Base-by-base conservation (phyloP, 2,329 filamentous ascomycete species). In the Massarina eburnea region DNA sequence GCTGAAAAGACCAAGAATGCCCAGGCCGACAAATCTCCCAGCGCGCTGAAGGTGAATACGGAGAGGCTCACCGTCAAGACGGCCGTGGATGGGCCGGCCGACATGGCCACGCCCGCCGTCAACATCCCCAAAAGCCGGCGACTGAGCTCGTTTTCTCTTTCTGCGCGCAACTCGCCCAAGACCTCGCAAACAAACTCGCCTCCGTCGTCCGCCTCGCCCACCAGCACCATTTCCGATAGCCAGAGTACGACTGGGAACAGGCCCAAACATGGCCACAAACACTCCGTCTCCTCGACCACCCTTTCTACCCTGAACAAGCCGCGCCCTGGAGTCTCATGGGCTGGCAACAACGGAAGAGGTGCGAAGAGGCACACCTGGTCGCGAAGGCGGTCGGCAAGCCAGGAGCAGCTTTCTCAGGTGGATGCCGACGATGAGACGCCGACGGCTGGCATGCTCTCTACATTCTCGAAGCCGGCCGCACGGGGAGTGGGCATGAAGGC, bases 401-500 rank as follows among this genome's bases (percentile, higher is more conserved):
- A 64, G 17, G 69, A 73, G 29, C 55, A 61, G 15, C 52, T 71
- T 4, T 59, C 65, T 10, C 58, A 52, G 12, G 24, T 54, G 8
- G 47, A 52, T 5, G 57, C 55, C 20, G 58, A 66, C 17, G 58
- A 66, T 9, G 54, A 62, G n/a, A 56, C 49, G 36, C 56, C 61
- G 14, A 67, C 64, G 19, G 59, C 64, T 32, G 66, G 63, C 20
- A 60, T 71, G 51, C 43, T 69, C 26, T 52, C 57, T 20, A 70
- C 67, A 15, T 70, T 69, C 35, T 70, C 68, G 20, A 67, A 63
- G 39, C 52, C 62, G 1, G 86, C 88, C 1, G 83, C 84, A 41
- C 80, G 80, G 18, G 88, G 88, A 10, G 86, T 84, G 15, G 88
- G 88, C 8, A 79, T 88, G 66, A 92, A 91, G 72, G 84, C 88